Evolutionary conservation across 441 rosid species (phyloP), one percentile per base, ranked within the genome.

Genomic region (Mallotus repandus): DNA sequence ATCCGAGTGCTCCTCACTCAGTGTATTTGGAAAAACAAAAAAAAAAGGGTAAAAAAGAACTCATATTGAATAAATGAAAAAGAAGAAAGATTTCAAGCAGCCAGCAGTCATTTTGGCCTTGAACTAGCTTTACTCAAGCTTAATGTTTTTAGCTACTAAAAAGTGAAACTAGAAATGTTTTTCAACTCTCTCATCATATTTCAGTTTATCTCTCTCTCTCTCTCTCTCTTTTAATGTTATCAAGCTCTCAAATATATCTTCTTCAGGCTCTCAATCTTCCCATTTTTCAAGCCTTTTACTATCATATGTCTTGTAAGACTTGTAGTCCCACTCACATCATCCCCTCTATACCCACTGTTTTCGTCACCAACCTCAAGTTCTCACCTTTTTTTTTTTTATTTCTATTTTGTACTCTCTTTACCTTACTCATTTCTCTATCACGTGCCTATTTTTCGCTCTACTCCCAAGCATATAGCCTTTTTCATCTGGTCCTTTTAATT

Each of bases 131-230:
- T 72, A 0, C 52, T 58, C 69, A 66, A 78, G 56, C 77, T 69
- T 68, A 74, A 67, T 43, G 70, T 59, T 65, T 63, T 67, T 53
- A 66, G 45, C 66, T 66, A n/a, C 63, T 73, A 52, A 70, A 38
- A 75, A 73, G 75, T 59, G 18, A 41, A 58, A 21, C 14, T 45
- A 55, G 4, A 70, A 68, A 61, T 43, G 41, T 4, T 0, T 62
- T 73, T 73, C 19, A 35, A 52, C 21, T 66, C 53, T 52, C 72
- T 75, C 66, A 66, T 75, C 77, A 69, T 64, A 56, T 69, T 74
- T 68, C 57, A 21, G 41, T 61, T 69, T 57, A 2, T 35, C 45
- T 29, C 14, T 22, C 5, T 15, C 48, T 14, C 66, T 12, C n/a
- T n/a, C n/a, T n/a, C n/a, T n/a, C n/a, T n/a, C n/a, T n/a, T n/a